Evolutionary conservation across 805 yeast genomes (phyloP).

Genomic region (Cyberlindnera subsufficiens): DNA sequence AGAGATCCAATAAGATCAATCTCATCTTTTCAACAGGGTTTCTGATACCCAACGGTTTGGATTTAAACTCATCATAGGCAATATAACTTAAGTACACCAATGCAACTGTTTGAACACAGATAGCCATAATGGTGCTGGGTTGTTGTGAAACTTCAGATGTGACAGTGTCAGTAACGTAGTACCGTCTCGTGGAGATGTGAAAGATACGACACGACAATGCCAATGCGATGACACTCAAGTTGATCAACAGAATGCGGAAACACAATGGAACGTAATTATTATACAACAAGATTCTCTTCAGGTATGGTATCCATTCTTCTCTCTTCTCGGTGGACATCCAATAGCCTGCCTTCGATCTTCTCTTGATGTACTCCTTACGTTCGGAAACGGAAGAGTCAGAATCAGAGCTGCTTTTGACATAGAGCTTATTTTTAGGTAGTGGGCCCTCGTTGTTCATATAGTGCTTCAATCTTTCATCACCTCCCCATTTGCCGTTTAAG

Average conservation of each 20-base stretch:
- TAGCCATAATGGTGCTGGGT: slow-evolving; percentile 90
- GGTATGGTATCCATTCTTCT: slow-evolving; percentile 56
- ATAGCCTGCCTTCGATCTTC: slow-evolving; percentile 54
- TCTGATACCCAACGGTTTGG: slow-evolving; percentile 87
- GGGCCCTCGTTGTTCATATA: slow-evolving; percentile 36
- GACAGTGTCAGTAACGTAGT: slow-evolving; percentile 5
- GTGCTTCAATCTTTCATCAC: slow-evolving; percentile 54
- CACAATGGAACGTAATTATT: slow-evolving; percentile 81
- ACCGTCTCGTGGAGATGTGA: slow-evolving; percentile 28
- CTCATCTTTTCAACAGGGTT: slow-evolving; percentile 79
- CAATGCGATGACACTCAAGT: slow-evolving; percentile 61
- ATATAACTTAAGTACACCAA: slow-evolving; percentile 73
- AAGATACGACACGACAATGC: slow-evolving; percentile 64
- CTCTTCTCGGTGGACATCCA: slow-evolving; percentile 64
- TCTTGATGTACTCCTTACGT: slow-evolving; percentile 28
- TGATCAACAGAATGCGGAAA: slow-evolving; percentile 54
- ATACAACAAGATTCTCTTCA: slow-evolving; percentile 54
- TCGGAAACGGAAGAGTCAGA: slow-evolving; percentile 1
- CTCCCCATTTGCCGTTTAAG: slow-evolving; percentile 60
- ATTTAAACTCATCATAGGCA: slow-evolving; percentile 85
- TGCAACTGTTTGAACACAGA: slow-evolving; percentile 77
- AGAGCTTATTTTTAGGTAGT: slow-evolving; percentile 1
- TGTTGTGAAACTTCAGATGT: slow-evolving; percentile 50
- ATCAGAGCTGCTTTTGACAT: neutral
- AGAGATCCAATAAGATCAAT: slow-evolving; percentile 72